These are phyloP conservation scores for Urostyla sp. DNA, from an alignment of 73 alveolate species.

Conservation along the genomic window DNA sequence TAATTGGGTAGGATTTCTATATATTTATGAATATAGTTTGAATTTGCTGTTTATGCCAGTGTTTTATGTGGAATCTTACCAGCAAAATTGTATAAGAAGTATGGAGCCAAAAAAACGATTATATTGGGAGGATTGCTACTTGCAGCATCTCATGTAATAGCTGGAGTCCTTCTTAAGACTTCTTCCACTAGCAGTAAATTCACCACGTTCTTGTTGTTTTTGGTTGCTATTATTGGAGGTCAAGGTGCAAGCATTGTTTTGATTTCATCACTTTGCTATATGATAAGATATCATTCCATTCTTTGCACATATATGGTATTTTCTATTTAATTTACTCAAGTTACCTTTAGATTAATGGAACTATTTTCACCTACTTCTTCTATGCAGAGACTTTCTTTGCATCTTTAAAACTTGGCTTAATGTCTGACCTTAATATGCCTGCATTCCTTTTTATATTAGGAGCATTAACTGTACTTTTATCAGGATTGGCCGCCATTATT, in stretches of 20 bases:
- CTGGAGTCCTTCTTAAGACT: background rate
- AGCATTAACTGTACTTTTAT: constrained; percentile 3
- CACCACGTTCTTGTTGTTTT: constrained; percentile 5
- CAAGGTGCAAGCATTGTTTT: constrained; percentile 43
- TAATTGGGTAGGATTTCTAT: too few species aligned
- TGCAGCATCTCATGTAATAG: constrained; percentile 8
- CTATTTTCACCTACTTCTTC: constrained; percentile 19
- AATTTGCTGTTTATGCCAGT: constrained; percentile 22
- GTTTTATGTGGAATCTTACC: constrained; percentile 20
- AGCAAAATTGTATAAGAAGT: background rate
- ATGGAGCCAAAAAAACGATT: constrained; percentile 37
- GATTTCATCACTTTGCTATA: constrained; percentile 12
- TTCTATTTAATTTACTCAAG: background rate
- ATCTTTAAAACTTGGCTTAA: constrained; percentile 14
- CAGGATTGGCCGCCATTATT: constrained; percentile 7
- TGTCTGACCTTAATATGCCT: background rate
- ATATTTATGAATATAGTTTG: background rate
- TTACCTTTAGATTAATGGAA: constrained; percentile 10
- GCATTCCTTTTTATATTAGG: background rate
- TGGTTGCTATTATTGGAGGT: constrained; percentile 30
- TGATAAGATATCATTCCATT: constrained; percentile 9
- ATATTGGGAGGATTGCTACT: constrained; percentile 16
- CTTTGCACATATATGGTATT: constrained; percentile 2
- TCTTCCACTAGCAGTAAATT: background rate
- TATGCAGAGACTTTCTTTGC: constrained; percentile 17